Percentiles rank a stretch among this genome's conserved stretches.
These are phyloP conservation scores for Chionographis japonica DNA, from an alignment of 106 monocot genomes.

Conservation along the genomic window DNA sequence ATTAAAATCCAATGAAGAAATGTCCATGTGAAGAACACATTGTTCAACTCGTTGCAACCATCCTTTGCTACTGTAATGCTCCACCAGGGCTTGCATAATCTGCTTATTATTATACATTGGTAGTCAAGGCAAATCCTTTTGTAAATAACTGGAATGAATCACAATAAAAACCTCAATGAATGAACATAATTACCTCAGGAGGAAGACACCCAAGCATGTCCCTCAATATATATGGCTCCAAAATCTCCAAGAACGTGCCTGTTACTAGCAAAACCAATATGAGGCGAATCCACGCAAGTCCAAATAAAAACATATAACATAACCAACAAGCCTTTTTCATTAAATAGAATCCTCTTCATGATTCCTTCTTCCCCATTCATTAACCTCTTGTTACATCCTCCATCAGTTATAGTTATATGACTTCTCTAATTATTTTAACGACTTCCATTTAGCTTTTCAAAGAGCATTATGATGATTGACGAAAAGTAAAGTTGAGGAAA, in stretches of 20 bases:
- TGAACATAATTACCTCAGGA: conserved; percentile 63
- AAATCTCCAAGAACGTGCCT: conserved; percentile 94
- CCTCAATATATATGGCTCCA: conserved; percentile 94
- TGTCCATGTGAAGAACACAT: conserved; percentile 98
- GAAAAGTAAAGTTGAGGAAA: no score
- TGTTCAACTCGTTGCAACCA: conserved; percentile 97
- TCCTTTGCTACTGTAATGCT: conserved; percentile 84
- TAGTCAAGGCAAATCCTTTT: background rate
- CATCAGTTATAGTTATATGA: no score
- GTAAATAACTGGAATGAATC: background rate
- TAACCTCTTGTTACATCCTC: no score
- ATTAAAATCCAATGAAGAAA: conserved; percentile 98
- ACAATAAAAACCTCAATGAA: background rate
- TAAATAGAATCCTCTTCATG: background rate
- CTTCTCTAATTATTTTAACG: no score
- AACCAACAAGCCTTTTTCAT: background rate
- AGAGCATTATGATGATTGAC: no score
- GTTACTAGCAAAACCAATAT: background rate
- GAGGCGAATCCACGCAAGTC: background rate
- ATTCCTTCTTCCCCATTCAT: background rate
- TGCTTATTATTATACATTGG: conserved; percentile 11
- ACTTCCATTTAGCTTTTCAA: no score
- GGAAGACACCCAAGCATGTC: conserved; percentile 95
- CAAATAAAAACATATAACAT: background rate
- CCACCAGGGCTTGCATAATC: conserved; percentile 99